phyloP scores from a whole-genome alignment of 2,329 filamentous ascomycete genomes.

The Gliomastix tumulicola region DNA sequence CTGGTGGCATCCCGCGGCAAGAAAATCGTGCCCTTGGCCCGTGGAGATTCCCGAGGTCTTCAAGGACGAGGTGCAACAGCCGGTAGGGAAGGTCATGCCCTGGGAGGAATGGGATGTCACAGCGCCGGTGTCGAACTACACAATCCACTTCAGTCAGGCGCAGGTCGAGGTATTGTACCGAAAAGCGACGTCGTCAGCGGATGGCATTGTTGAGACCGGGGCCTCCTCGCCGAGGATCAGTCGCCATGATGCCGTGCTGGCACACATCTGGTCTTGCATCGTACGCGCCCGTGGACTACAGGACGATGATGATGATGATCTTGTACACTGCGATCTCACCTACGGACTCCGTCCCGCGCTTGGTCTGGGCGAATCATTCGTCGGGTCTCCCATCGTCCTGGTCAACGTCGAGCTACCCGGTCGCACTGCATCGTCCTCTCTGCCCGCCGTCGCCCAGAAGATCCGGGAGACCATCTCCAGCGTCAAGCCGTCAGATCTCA shows the following conservation, averaged over 20 bases:
- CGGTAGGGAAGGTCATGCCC: conserved; percentile 10
- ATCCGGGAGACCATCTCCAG: conserved; percentile 11
- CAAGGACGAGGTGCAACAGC: neutral
- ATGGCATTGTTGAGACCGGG: too few relatives aligned
- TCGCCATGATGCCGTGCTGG: conserved; percentile 13
- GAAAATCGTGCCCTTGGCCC: conserved; percentile 10
- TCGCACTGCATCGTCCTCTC: neutral
- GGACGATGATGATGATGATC: conserved; percentile 1
- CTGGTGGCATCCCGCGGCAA: conserved; percentile 12
- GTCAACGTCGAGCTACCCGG: conserved; percentile 12
- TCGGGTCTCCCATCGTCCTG: conserved; percentile 15
- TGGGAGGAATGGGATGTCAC: conserved; percentile 14
- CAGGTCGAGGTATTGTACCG: too few relatives aligned
- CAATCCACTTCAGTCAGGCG: conserved; percentile 9
- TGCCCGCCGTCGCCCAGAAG: neutral
- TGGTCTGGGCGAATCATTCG: conserved; percentile 5
- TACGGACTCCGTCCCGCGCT: conserved; percentile 11
- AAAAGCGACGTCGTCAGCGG: too few relatives aligned
- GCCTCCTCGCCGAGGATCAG: conserved; percentile 6
- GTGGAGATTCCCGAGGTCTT: conserved; percentile 4
- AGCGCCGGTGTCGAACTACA: conserved; percentile 11
- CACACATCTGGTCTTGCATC: conserved; percentile 16
- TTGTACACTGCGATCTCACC: conserved; percentile 13
- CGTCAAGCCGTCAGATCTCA: too few relatives aligned
- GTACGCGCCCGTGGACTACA: conserved; percentile 9